These are phyloP conservation scores for Clarireedia monteithiana DNA, from an alignment of 2,329 filamentous ascomycete genomes.

Conservation along the genomic window DNA sequence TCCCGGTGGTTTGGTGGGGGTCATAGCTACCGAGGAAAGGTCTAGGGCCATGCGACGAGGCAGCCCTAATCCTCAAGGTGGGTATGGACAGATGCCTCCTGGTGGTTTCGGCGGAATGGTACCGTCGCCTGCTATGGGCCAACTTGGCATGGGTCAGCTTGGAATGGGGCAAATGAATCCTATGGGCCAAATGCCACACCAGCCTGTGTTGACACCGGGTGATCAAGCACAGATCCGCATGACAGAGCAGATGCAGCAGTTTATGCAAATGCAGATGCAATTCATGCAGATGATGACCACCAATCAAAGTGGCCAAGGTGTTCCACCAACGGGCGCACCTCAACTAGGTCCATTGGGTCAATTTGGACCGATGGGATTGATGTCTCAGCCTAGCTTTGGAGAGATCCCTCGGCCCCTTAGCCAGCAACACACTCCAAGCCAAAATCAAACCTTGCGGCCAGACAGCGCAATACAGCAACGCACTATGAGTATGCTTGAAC, in stretches of 20 bases:
- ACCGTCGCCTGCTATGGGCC: not conserved
- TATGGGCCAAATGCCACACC: conserved; percentile 20
- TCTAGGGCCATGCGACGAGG: conserved; percentile 70
- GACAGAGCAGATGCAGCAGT: conserved; percentile 75
- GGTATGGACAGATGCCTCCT: conserved; percentile 32
- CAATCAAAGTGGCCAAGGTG: conserved; percentile 10
- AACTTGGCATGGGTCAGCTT: conserved; percentile 18
- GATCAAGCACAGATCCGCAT: conserved; percentile 74
- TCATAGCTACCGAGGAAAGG: conserved; percentile 80
- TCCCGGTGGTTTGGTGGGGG: conserved; percentile 75
- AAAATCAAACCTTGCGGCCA: conserved; percentile 15
- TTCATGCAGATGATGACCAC: conserved; percentile 76
- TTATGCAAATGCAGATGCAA: conserved; percentile 93
- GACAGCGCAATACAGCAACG: conserved; percentile 33
- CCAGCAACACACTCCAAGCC: not conserved
- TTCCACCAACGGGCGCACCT: conserved; percentile 10
- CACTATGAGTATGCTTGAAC: conserved; percentile 79
- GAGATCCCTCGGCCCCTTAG: conserved; percentile 20
- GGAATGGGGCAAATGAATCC: conserved; percentile 27
- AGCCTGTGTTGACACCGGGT: conserved; percentile 39
- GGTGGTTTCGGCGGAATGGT: conserved; percentile 26
- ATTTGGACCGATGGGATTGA: conserved; percentile 14
- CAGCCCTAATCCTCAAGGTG: conserved; percentile 59
- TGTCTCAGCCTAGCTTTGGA: conserved; percentile 19
- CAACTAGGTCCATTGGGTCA: conserved; percentile 8